A percentile compares a stretch with the other conserved stretches of the same genome.
phyloP scores from a whole-genome alignment of 345 rosid genomes.

The Eucalyptus globulus region DNA sequence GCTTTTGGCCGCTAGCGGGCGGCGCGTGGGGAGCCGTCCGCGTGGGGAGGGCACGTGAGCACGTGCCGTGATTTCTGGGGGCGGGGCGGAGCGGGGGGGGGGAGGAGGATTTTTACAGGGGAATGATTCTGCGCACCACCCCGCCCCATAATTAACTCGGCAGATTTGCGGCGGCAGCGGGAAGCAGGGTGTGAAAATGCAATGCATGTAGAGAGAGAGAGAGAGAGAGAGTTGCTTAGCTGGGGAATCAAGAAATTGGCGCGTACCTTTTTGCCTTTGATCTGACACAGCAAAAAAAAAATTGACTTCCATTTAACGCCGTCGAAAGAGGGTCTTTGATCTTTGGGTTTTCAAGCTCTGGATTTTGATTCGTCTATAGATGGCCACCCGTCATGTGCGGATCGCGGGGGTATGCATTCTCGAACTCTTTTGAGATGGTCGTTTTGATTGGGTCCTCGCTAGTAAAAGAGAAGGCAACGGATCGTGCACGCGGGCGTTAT shows the following conservation, averaged over 20 bases:
- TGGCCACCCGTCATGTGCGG: background rate
- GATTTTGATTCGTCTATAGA: background rate
- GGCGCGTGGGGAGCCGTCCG: background rate
- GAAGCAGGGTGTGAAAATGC: background rate
- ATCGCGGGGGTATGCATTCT: background rate
- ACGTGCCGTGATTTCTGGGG: conserved; percentile 17
- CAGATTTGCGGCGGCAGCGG: background rate
- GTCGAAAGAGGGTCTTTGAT: background rate
- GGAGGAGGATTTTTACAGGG: background rate
- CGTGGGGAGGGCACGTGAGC: conserved; percentile 20
- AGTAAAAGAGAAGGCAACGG: background rate
- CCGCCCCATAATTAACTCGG: background rate
- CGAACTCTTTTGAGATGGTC: background rate
- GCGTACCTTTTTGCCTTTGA: background rate
- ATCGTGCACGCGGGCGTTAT: background rate
- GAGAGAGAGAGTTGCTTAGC: background rate
- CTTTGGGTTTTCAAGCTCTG: background rate
- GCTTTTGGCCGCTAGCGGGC: conserved; percentile 2
- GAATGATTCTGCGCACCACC: background rate
- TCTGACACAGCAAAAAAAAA: background rate
- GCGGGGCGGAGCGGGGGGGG: background rate
- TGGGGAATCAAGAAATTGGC: background rate
- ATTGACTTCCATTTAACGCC: background rate
- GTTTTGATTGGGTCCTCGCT: background rate
- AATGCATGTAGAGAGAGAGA: background rate